A percentile compares a stretch with the other conserved stretches of the same genome.
Conservation (phyloP, 345 rosid genomes). For the Gossypium raimondii region DNA sequence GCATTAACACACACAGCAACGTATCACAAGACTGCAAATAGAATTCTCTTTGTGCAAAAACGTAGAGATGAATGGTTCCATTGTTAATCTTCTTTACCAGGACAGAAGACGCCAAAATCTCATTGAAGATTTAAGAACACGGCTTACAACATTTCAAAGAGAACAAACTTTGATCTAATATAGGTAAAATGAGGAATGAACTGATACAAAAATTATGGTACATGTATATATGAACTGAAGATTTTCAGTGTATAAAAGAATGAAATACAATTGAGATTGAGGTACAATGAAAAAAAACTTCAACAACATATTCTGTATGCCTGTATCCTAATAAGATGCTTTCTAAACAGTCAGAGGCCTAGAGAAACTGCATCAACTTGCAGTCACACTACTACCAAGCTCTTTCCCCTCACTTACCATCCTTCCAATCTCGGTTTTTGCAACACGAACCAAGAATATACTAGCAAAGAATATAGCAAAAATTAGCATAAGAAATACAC, state of each 20-base stretch:
- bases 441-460: conserved; percentile 60
- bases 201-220: background rate
- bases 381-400: conserved; percentile 15
- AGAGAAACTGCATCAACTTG: conserved; percentile 16
- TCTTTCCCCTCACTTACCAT: conserved; percentile 31
- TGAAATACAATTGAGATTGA: background rate
- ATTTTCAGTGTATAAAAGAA: background rate
- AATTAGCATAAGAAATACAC: conserved; percentile 81
- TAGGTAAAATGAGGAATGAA: background rate
- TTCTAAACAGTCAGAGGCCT: background rate
- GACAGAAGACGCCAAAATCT: background rate
- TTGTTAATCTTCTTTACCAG: background rate
- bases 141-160: background rate
- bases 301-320: background rate
- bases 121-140: background rate
- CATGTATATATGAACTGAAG: background rate
- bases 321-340: background rate
- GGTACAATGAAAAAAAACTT: background rate
- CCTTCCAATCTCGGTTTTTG: conserved; percentile 50
- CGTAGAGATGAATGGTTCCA: background rate
- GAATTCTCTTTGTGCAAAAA: background rate
- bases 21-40: background rate
- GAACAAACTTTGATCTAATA: background rate
- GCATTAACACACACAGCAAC: background rate
- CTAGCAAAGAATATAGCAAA: conserved; percentile 49